Evolutionary conservation across 352 stramenopile species (phyloP), one percentile per base, ranked within the genome.

Genomic region (Phytophthora pseudosyringae): DNA sequence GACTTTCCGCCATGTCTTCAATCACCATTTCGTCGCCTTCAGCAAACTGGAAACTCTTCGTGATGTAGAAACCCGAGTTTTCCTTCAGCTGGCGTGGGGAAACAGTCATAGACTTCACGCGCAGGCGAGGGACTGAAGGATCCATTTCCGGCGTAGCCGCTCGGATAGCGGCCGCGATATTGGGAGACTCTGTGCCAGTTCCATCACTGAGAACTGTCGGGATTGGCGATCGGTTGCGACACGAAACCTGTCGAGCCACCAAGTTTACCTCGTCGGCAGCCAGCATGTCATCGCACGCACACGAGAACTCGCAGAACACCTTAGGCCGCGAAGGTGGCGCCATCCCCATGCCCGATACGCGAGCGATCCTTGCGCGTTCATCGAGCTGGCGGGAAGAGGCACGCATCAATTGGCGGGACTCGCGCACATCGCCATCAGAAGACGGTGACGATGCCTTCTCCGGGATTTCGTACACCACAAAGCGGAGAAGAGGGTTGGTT

Each of bases 241-340:
- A 64, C 0, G 81, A 90, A 39, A 82, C 78, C 47, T 88, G 69
- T 13, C 78, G 74, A 21, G 86, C 80, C 43, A 87, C 57, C 11
- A 93, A 71, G 21, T 79, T 83, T 39, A 92, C 74, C 35, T 91
- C 79, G 26, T 89, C 73, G 3, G 71, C 66, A 1, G 69, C 61
- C 3, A 86, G 63, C 62, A 93, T 81, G 29, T 92, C 83, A 33
- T 70, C 76, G 4, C 76, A 77, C 2, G 76, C 67, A 58, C 83
- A 93, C 5, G 82, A 91, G 48, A 94, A 94, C 47, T 94, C 86
- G 35, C 84, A 94, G 45, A 94, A 93, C 0, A 94, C 83, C 26
- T 85, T 86, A 6, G 82, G 81, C 7, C 74, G 74, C 6, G 77
- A 86, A 3, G 76, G 77, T 47, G 83, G 80, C 1, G 78, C 67